Conservation (phyloP, 225 moss, liverwort and hornwort genomes). For the Takakia lepidozioides region DNA sequence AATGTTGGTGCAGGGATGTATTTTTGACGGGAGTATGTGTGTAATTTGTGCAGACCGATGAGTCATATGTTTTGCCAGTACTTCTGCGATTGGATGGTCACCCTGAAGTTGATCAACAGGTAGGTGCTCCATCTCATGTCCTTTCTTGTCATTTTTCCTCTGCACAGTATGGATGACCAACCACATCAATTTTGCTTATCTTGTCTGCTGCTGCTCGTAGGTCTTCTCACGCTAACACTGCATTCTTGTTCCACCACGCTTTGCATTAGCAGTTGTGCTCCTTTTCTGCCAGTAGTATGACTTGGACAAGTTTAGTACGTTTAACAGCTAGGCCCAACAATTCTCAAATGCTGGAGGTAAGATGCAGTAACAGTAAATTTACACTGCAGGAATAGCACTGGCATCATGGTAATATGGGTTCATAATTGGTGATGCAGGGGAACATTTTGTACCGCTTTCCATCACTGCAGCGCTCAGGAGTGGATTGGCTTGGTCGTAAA, state of each 20-base stretch:
- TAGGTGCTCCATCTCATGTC: slow-evolving; percentile 3
- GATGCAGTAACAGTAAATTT: too few species aligned
- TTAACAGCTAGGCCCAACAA: too few species aligned
- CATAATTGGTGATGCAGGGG: slow-evolving; percentile 29
- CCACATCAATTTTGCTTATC: too few species aligned
- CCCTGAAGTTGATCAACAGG: slow-evolving; percentile 71
- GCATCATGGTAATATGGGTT: background rate
- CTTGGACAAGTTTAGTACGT: too few species aligned
- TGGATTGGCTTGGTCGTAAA: slow-evolving; percentile 63
- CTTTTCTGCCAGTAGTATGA: background rate
- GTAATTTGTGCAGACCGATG: slow-evolving; percentile 35
- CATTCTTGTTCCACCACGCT: background rate
- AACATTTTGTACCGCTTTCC: slow-evolving; percentile 76
- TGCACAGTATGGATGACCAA: too few species aligned
- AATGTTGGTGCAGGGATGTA: too few species aligned
- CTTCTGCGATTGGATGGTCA: slow-evolving; percentile 76
- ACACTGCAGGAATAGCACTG: background rate
- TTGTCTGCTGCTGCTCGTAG: too few species aligned
- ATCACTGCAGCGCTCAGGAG: slow-evolving; percentile 69
- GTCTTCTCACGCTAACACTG: too few species aligned
- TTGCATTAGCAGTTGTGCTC: background rate
- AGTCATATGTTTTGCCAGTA: slow-evolving; percentile 69
- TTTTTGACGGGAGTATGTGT: background rate
- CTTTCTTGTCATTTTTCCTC: background rate
- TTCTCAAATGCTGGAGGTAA: too few species aligned